A percentile compares a stretch with the other conserved stretches of the same genome.
These are phyloP conservation scores for Saraca asoca DNA, from an alignment of 331 rosid species.

Conservation along the genomic window DNA sequence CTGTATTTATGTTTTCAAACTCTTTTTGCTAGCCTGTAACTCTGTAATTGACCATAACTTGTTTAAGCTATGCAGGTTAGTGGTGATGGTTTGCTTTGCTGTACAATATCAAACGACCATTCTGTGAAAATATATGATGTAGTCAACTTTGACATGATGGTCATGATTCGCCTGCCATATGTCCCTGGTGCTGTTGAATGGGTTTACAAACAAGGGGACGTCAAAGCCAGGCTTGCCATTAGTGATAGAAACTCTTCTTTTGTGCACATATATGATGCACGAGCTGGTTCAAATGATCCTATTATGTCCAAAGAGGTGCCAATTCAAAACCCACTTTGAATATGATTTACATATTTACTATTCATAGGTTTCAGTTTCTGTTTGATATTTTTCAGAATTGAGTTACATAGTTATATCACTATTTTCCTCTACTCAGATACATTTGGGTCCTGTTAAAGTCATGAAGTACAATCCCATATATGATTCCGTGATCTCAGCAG, in stretches of 20 bases:
- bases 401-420: conserved; percentile 3
- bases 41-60: conserved; percentile 63
- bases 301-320: conserved; percentile 79
- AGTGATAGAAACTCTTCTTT: conserved; percentile 76
- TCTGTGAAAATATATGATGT: conserved; percentile 95
- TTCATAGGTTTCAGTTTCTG: neutral
- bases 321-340: conserved; percentile 21
- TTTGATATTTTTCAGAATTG: neutral
- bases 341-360: conserved; percentile 14
- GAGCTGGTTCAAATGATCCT: conserved; percentile 86
- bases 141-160: conserved; percentile 98
- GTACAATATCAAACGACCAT: conserved; percentile 82
- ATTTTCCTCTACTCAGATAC: conserved; percentile 55
- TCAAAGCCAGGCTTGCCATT: conserved; percentile 81
- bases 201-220: conserved; percentile 98
- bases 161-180: conserved; percentile 80
- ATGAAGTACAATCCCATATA: conserved; percentile 74
- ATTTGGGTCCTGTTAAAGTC: conserved; percentile 77
- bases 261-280: conserved; percentile 87
- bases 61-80: conserved; percentile 91
- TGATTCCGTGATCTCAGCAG: conserved; percentile 88
- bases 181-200: conserved; percentile 90
- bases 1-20: conserved; percentile 23
- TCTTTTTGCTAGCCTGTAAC: conserved; percentile 20
- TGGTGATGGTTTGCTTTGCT: conserved; percentile 90